phyloP scores from a whole-genome alignment of 352 stramenopile genomes.

The Pythium rishiriense region DNA sequence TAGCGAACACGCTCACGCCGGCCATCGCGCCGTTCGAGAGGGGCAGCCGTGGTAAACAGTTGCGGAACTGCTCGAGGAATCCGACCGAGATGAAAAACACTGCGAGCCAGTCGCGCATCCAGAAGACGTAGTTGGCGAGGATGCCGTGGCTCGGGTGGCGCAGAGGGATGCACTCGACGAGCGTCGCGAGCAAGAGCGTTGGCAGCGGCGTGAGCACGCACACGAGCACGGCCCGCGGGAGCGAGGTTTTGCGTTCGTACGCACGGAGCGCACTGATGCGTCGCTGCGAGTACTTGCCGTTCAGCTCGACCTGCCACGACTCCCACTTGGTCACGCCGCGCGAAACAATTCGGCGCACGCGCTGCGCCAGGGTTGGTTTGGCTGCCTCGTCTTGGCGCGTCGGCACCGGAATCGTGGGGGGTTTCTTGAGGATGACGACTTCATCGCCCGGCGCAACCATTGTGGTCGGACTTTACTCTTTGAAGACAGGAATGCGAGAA shows the following conservation, averaged over 20 bases:
- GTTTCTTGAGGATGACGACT: background rate
- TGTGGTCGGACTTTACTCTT: too few relatives aligned
- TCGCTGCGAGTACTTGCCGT: conserved; percentile 39
- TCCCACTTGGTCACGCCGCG: conserved; percentile 8
- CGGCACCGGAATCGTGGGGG: background rate
- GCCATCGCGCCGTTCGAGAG: conserved; percentile 15
- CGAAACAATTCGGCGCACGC: background rate
- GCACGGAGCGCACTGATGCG: conserved; percentile 16
- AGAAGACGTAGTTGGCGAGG: conserved; percentile 40
- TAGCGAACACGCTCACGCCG: conserved; percentile 26
- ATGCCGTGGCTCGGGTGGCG: conserved; percentile 24
- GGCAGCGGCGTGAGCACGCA: conserved; percentile 35
- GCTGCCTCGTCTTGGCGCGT: too few relatives aligned
- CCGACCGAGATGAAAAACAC: conserved; percentile 33
- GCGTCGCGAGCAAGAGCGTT: conserved; percentile 30
- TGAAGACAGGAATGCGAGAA: too few relatives aligned
- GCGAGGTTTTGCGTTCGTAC: conserved; percentile 12
- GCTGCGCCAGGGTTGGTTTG: background rate
- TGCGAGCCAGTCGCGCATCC: conserved; percentile 30
- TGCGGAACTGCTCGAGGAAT: conserved; percentile 37
- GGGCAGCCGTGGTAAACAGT: conserved; percentile 16
- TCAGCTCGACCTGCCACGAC: conserved; percentile 34
- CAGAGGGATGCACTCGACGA: conserved; percentile 34
- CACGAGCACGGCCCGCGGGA: conserved; percentile 7
- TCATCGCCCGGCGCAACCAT: too few relatives aligned